Base-by-base conservation (phyloP, 352 stramenopile species). In the Blastocystis hominis region DNA sequence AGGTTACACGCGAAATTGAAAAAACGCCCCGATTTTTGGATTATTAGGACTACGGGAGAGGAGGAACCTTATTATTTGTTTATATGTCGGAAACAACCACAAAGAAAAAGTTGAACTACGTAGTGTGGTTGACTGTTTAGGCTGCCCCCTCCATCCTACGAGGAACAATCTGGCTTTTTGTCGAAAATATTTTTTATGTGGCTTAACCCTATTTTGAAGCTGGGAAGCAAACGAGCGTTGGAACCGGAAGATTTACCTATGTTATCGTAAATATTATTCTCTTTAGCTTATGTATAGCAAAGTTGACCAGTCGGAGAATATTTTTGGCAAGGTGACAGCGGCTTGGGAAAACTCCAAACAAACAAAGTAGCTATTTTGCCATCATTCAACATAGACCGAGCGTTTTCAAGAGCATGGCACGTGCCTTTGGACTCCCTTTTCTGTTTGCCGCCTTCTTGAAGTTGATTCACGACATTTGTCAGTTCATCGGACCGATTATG, bases 401-500 rank as follows among this genome's bases (percentile, higher is more conserved):
- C 44, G 24, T 86, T 13, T 86, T 86, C 61, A 89, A 46, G 17
- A 89, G 46, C 46, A 63, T 64, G 76, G 44, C 24, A 40, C 44
- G 55, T 69, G 46, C 88, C 40, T 97, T 96, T 89, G 93, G 95
- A 9, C 89, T 90, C 50, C 94, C 96, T 79, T 97, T 97, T 91
- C 92, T 95, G 36, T 30, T 93, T 6, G 94, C 94, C 0, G 94
- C 92, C 0, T 44, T 92, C 24, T 93, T 96, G 46, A 98, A 98
- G 90, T 76, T 98, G 5, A 80, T 93, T 34, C 95, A 97, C 77
- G 95, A 98, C 89, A 91, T 90, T 0, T 91, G 93, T 56, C 90
- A 95, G 34, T 97, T 98, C 87, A 92, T 98, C 1, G 94, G 93
- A 6, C 94, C 94, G 7, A 84, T 92, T 40, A 89, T 96, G 1